These are phyloP conservation scores for Jaapia argillacea DNA, from an alignment of 768 basidiomycete species.

Conservation along the genomic window DNA sequence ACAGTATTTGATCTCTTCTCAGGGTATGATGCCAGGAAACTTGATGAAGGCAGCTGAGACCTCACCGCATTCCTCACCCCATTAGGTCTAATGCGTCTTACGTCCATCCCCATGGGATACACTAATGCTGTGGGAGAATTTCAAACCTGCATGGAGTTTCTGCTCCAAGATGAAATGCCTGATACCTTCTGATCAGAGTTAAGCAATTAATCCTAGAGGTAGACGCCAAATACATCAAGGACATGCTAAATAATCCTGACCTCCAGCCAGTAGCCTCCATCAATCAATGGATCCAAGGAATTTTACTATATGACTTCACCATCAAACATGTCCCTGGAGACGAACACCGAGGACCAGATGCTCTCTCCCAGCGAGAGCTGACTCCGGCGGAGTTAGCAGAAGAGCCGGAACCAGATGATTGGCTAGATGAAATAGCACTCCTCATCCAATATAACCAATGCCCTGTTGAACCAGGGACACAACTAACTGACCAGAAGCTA, in stretches of 20 bases:
- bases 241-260: conserved; percentile 32
- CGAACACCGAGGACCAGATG: conserved; percentile 28
- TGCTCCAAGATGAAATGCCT: no score
- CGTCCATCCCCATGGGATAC: conserved; percentile 9
- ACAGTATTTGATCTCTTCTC: conserved; percentile 9
- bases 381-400: background rate
- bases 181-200: conserved; percentile 19
- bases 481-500: no score
- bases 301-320: conserved; percentile 26
- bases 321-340: conserved; percentile 27
- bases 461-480: no score
- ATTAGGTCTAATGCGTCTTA: conserved; percentile 6
- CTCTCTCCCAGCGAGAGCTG: conserved; percentile 18
- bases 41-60: conserved; percentile 6
- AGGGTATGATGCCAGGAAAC: conserved; percentile 7
- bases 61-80: conserved; percentile 12
- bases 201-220: conserved; percentile 24
- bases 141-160: no score
- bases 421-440: no score
- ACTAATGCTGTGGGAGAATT: conserved; percentile 15
- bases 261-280: conserved; percentile 24
- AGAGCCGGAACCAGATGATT: no score
- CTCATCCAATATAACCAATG: conserved; percentile 5
- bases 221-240: conserved; percentile 29
- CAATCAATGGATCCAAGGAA: conserved; percentile 31